Evolutionary conservation across 371 early-diverging fungal species (phyloP), one percentile per base, ranked within the genome.

Genomic region (Apophysomyces elegans): DNA sequence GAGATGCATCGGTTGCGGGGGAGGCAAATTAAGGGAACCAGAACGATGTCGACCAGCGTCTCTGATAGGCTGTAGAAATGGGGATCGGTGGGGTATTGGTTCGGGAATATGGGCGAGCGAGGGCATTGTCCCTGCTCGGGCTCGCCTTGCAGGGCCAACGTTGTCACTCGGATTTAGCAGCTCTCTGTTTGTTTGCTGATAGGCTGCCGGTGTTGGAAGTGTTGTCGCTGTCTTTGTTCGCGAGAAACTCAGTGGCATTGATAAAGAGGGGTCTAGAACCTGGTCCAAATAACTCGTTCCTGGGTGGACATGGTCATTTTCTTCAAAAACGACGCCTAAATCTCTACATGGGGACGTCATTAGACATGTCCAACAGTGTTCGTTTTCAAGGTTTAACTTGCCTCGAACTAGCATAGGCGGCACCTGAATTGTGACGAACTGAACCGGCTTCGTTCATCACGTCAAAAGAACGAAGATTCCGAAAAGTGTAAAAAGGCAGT

Each of bases 61-160:
- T 39, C 63, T 60, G 44, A 61, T 38, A 54, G 69, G 64, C 5
- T 61, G 61, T 50, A 65, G 41, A 37, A 69, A 47, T 36, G 69
- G 70, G 60, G 70, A 64, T 62, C 78, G 76, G 38, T 74, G 74
- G 58, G 74, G 57, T 46, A 68, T 47, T 54, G 73, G 39, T 69
- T 75, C 69, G 65, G 80, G 64, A 72, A 79, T 56, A 54, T 86
- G 72, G 47, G 86, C 75, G 68, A 86, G 81, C 7, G 92, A 90
- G 5, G 91, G 90, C 76, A 93, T 86, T 8, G 94, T 93, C 38
- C 91, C 94, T 13, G 94, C 92, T 62, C 94, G 83, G 45, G 91
- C 83, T 26, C 93, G 84, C 46, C 91, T 70, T 43, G 69, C 58
- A 16, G 66, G 50, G 11, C 60, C 58, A 63, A 36, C 39, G 9